These are phyloP conservation scores for Paracorniculantispora psalliotae DNA, from an alignment of 2,329 filamentous ascomycete genomes.

Conservation along the genomic window DNA sequence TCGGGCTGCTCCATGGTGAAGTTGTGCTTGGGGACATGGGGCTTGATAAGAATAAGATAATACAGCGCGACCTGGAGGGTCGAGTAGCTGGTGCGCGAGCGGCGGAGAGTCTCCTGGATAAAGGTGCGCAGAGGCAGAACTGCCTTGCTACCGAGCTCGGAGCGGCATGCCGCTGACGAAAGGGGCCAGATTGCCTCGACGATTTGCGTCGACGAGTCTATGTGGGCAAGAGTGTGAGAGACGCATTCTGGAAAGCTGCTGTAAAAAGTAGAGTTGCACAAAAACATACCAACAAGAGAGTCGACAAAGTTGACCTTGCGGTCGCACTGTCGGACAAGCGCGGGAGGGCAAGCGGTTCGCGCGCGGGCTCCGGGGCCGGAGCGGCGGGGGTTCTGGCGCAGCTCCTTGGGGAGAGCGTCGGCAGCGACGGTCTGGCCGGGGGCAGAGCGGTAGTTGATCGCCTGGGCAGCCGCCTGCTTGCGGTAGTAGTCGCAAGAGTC, in stretches of 20 bases:
- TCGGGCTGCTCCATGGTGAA: slow-evolving; percentile 81
- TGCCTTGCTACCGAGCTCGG: slow-evolving; percentile 66
- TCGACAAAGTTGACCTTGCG: slow-evolving; percentile 95
- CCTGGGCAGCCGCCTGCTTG: slow-evolving; percentile 20
- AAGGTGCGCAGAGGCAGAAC: slow-evolving; percentile 90
- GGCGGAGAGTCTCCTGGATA: slow-evolving; percentile 92
- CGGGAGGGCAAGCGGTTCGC: slow-evolving; percentile 61
- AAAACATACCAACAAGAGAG: slow-evolving; percentile 88
- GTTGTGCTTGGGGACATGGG: slow-evolving; percentile 76
- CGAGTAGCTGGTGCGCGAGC: slow-evolving; percentile 94
- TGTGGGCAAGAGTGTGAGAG: slow-evolving; percentile 26
- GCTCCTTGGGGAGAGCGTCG: slow-evolving; percentile 51
- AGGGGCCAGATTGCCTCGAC: slow-evolving; percentile 96
- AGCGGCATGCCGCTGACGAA: slow-evolving; percentile 73
- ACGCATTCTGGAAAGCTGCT: slow-evolving; percentile 15
- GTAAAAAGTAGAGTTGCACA: slow-evolving; percentile 19
- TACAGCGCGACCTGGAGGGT: slow-evolving; percentile 95
- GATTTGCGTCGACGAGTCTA: slow-evolving; percentile 96
- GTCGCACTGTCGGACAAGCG: slow-evolving; percentile 80
- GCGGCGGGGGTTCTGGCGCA: slow-evolving; percentile 60
- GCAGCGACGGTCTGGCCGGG: slow-evolving; percentile 25
- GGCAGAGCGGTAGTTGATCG: slow-evolving; percentile 21
- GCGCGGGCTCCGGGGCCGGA: slow-evolving; percentile 50
- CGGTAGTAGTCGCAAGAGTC: slow-evolving; percentile 43
- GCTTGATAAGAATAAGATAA: slow-evolving; percentile 90